phyloP scores from a whole-genome alignment of 371 early-diverging fungal species.

The Chytridiales sp. region DNA sequence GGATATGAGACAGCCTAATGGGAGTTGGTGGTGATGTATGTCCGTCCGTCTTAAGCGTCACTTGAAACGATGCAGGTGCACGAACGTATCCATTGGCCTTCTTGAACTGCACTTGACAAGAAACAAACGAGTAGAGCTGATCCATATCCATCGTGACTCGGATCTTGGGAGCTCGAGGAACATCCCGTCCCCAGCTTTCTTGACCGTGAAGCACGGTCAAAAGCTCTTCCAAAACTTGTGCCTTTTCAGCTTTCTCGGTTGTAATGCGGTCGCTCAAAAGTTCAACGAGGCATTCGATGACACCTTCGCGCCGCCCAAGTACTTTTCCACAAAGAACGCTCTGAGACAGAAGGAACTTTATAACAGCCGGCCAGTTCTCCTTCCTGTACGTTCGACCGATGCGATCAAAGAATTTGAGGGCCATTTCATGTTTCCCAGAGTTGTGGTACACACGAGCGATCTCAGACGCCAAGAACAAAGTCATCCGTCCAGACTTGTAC shows the following conservation, averaged over 20 bases:
- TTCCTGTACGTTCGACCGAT: constrained; percentile 87
- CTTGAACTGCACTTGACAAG: constrained; percentile 39
- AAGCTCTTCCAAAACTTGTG: constrained; percentile 41
- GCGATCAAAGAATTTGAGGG: constrained; percentile 82
- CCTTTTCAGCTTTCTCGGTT: constrained; percentile 41
- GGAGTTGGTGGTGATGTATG: constrained; percentile 20
- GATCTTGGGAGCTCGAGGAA: constrained; percentile 22
- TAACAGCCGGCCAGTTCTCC: constrained; percentile 74
- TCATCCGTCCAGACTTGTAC: constrained; percentile 73
- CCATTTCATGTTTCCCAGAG: constrained; percentile 79
- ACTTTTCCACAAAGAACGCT: constrained; percentile 73
- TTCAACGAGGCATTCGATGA: constrained; percentile 71
- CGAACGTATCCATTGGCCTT: constrained; percentile 37
- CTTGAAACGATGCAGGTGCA: constrained; percentile 37
- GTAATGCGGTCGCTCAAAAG: constrained; percentile 53
- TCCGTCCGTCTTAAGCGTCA: constrained; percentile 30
- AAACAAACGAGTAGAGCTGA: constrained; percentile 63
- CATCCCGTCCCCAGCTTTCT: not conserved
- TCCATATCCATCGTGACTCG: constrained; percentile 64
- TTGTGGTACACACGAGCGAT: constrained; percentile 81
- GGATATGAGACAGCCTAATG: constrained; percentile 36
- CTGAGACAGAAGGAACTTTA: constrained; percentile 66
- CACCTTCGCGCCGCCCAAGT: constrained; percentile 60
- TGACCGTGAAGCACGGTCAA: constrained; percentile 34
- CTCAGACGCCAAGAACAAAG: constrained; percentile 79